Conservation (phyloP, 1,139 yeast genomes). For the Yamadazyma oceani region DNA sequence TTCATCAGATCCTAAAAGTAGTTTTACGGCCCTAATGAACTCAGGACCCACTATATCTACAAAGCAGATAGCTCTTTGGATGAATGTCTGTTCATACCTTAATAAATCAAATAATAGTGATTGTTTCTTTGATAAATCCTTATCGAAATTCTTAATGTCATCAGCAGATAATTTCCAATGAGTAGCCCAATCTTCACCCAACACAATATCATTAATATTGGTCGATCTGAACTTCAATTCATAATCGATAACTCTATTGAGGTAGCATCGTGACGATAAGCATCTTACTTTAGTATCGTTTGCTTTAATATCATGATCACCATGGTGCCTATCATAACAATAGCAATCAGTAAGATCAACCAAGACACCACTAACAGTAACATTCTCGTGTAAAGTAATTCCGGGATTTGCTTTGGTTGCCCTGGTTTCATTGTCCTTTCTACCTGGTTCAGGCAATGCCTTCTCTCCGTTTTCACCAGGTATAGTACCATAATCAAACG, state of each 20-base stretch:
- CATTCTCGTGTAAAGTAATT: conserved; percentile 23
- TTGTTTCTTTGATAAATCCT: conserved; percentile 62
- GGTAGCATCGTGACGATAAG: conserved; percentile 38
- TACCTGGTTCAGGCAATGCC: conserved; percentile 14
- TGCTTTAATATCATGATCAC: conserved; percentile 10
- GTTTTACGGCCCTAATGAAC: conserved; percentile 49
- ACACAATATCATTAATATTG: conserved; percentile 36
- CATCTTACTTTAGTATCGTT: conserved; percentile 26
- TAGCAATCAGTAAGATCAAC: conserved; percentile 41
- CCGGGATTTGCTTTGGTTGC: conserved; percentile 21
- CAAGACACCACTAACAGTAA: conserved; percentile 35
- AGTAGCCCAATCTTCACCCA: conserved; percentile 68
- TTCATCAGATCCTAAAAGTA: conserved; percentile 33
- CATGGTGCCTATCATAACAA: conserved; percentile 29
- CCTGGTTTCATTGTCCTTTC: conserved; percentile 9
- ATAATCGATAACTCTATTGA: conserved; percentile 39
- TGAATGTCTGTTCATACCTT: conserved; percentile 71
- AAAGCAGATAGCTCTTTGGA: conserved; percentile 67
- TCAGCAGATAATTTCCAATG: conserved; percentile 69
- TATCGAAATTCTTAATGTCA: conserved; percentile 55
- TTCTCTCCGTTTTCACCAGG: conserved; percentile 17
- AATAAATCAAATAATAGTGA: conserved; percentile 77
- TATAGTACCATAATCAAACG: conserved; percentile 16
- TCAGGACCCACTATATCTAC: conserved; percentile 50
- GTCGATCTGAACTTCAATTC: conserved; percentile 34